A percentile compares a stretch with the other conserved stretches of the same genome.
phyloP scores from a whole-genome alignment of 805 yeast species.

The Wickerhamomyces sydowiorum region DNA sequence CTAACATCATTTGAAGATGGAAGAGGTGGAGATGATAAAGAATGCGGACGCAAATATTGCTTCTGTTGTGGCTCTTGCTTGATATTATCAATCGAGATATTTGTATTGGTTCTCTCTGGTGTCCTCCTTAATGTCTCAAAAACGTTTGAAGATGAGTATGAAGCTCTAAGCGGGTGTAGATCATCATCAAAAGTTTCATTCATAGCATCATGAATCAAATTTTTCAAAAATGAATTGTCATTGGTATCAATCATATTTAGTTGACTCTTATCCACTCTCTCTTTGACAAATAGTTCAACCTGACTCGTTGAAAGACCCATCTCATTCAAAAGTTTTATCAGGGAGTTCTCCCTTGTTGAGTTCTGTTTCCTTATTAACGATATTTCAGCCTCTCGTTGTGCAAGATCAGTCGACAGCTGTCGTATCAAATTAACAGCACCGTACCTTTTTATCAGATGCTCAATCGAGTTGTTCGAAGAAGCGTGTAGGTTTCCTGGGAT shows the following conservation, averaged over 20 bases:
- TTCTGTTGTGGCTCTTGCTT: slow-evolving; percentile 5
- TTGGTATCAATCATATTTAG: slow-evolving; percentile 7
- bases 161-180: background rate
- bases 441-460: slow-evolving; percentile 25
- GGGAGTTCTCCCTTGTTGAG: slow-evolving; percentile 29
- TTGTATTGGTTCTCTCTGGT: background rate
- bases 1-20: background rate
- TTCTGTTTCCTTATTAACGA: slow-evolving; percentile 29
- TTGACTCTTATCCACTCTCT: slow-evolving; percentile 5
- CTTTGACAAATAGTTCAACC: slow-evolving; percentile 27
- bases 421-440: slow-evolving; percentile 33
- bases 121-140: background rate
- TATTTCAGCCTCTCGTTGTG: slow-evolving; percentile 41
- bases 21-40: slow-evolving; percentile 8
- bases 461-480: slow-evolving; percentile 25
- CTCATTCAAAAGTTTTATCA: slow-evolving; percentile 28
- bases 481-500: slow-evolving; percentile 32
- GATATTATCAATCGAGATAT: background rate
- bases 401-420: slow-evolving; percentile 43
- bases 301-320: slow-evolving; percentile 32
- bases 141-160: background rate
- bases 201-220: slow-evolving; percentile 28
- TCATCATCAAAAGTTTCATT: slow-evolving; percentile 13
- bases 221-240: slow-evolving; percentile 21
- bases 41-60: slow-evolving; percentile 16